Evolutionary conservation across 306 rosid genomes (phyloP).

Genomic region (Quercus engelmannii): DNA sequence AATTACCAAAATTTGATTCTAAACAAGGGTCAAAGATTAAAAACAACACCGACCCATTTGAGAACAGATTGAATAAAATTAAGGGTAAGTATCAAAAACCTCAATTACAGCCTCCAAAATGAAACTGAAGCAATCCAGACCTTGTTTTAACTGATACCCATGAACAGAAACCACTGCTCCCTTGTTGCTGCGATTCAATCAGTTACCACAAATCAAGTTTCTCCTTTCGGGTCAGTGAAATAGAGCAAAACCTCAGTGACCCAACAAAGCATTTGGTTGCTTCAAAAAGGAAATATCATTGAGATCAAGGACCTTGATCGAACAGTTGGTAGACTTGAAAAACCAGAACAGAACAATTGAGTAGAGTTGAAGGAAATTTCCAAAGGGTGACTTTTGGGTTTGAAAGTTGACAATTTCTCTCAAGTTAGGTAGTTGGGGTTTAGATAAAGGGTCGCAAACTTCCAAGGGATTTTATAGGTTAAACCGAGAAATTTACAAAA

Average conservation of each 20-base stretch:
- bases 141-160: slow-evolving; percentile 21
- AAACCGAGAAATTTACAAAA: not conserved
- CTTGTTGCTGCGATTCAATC: slow-evolving; percentile 11
- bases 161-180: slow-evolving; percentile 21
- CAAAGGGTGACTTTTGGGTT: not conserved
- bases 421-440: not conserved
- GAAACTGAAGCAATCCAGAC: slow-evolving; percentile 35
- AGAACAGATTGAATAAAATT: slow-evolving; percentile 16
- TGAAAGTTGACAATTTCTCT: not conserved
- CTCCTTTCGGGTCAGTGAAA: not conserved
- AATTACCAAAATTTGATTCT: slow-evolving; percentile 3
- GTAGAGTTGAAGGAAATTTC: slow-evolving; percentile 7
- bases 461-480: not conserved
- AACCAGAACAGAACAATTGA: not conserved
- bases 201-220: slow-evolving; percentile 15
- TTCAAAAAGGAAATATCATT: not conserved
- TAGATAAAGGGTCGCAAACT: slow-evolving; percentile 14
- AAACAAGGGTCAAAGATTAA: not conserved
- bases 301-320: slow-evolving; percentile 19
- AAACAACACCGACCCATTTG: slow-evolving; percentile 19
- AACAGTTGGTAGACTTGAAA: slow-evolving; percentile 24
- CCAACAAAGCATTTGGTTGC: slow-evolving; percentile 5
- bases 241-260: slow-evolving; percentile 14
- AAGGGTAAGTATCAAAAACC: slow-evolving; percentile 42
- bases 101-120: slow-evolving; percentile 21